Evolutionary conservation across 2,329 filamentous ascomycete genomes (phyloP).

Genomic region (Fusarium pininemorale): DNA sequence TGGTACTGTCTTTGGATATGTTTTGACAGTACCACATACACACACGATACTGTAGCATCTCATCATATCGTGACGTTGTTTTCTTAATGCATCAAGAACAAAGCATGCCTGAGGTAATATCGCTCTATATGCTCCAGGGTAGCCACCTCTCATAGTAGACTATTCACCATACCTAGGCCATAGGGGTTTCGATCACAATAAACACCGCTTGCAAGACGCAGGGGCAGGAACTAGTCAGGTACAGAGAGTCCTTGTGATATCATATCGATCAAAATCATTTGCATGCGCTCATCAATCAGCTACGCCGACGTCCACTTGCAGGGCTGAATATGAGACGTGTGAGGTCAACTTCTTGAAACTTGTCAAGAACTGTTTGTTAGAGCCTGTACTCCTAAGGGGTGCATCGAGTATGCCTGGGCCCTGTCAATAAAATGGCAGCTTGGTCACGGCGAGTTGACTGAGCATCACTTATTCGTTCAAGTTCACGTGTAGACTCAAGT

Average conservation of each 20-base stretch:
- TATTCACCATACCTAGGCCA: neutral
- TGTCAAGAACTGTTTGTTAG: conserved; percentile 10
- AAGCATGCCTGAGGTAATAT: neutral
- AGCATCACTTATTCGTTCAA: neutral
- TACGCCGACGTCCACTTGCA: conserved; percentile 9
- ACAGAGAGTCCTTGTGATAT: conserved; percentile 20
- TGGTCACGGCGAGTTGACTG: neutral
- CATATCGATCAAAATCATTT: conserved; percentile 1
- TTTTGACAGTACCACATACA: neutral
- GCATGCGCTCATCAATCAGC: conserved; percentile 24
- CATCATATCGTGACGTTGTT: neutral
- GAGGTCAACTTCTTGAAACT: conserved; percentile 31
- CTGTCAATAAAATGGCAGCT: neutral
- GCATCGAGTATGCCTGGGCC: neutral
- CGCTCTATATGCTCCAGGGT: neutral
- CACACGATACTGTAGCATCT: neutral
- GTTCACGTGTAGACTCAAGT: neutral
- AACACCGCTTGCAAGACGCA: conserved; percentile 23
- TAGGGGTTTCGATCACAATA: neutral
- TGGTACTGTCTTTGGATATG: neutral
- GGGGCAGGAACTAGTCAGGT: conserved; percentile 28
- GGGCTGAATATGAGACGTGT: conserved; percentile 33
- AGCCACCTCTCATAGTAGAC: neutral
- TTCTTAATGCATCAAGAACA: neutral
- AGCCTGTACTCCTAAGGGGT: neutral